Conservation (phyloP, 345 rosid genomes). For the Syzygium aromaticum region DNA sequence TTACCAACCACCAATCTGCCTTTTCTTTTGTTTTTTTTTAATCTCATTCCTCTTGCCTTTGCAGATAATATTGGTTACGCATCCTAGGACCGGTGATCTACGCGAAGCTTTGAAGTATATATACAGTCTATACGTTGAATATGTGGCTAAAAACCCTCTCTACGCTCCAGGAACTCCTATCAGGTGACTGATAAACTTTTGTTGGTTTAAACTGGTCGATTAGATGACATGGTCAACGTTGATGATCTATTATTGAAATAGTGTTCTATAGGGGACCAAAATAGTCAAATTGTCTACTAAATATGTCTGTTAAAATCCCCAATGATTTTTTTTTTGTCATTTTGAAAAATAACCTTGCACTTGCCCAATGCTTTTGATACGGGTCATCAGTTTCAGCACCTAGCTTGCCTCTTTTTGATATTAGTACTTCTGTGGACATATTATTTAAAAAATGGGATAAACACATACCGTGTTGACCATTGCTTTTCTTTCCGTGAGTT, state of each 20-base stretch:
- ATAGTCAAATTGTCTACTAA: not conserved
- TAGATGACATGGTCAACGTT: not conserved
- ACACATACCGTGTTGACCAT: not conserved
- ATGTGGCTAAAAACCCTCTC: slow-evolving; percentile 76
- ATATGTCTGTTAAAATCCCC: not conserved
- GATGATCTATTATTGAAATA: not conserved
- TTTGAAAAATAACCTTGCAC: not conserved
- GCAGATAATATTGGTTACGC: slow-evolving; percentile 81
- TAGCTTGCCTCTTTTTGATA: not conserved
- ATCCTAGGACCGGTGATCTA: slow-evolving; percentile 88
- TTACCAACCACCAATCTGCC: not conserved
- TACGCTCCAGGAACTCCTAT: slow-evolving; percentile 71
- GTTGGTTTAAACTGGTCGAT: slow-evolving; percentile 33
- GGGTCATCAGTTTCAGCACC: too few species aligned
- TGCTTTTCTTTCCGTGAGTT: not conserved
- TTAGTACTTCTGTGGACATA: not conserved
- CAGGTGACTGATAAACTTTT: slow-evolving; percentile 36
- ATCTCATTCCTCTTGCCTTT: not conserved
- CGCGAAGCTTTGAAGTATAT: slow-evolving; percentile 74
- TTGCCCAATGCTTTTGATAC: not conserved
- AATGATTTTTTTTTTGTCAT: not conserved
- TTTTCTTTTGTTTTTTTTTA: not conserved
- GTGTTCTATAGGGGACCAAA: not conserved
- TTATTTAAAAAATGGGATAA: not conserved
- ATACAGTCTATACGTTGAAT: slow-evolving; percentile 82